Evolutionary conservation across 108 stramenopile genomes (phyloP).

Genomic region (Nitzschia putrida): DNA sequence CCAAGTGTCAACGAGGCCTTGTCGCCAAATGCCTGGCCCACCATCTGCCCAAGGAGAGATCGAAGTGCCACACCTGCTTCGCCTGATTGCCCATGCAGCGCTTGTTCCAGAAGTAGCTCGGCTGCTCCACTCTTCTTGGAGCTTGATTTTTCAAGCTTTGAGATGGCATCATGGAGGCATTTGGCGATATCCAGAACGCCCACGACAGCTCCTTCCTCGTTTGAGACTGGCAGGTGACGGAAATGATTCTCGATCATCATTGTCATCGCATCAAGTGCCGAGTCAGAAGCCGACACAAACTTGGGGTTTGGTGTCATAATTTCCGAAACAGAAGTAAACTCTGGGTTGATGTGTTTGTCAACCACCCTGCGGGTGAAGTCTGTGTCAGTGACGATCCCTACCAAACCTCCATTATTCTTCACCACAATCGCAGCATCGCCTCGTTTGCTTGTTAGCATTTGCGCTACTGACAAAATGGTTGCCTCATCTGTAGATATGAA

Average conservation of each 20-base stretch:
- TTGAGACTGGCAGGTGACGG: conserved; percentile 91
- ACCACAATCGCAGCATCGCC: conserved; percentile 71
- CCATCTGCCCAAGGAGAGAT: conserved; percentile 54
- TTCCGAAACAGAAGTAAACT: conserved; percentile 47
- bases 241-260: conserved; percentile 95
- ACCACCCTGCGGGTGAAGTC: conserved; percentile 84
- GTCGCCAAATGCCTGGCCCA: conserved; percentile 60
- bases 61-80: conserved; percentile 56
- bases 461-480: conserved; percentile 53
- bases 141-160: conserved; percentile 73
- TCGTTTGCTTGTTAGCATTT: conserved; percentile 69
- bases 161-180: conserved; percentile 91
- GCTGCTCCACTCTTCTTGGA: conserved; percentile 42
- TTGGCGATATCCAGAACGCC: conserved; percentile 93
- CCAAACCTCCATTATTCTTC: conserved; percentile 50
- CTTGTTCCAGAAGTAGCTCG: conserved; percentile 58
- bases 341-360: conserved; percentile 69
- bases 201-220: conserved; percentile 75
- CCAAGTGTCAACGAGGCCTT: conserved; percentile 59
- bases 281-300: conserved; percentile 74
- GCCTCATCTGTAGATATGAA: conserved; percentile 38
- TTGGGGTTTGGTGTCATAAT: conserved; percentile 91
- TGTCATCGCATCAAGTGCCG: conserved; percentile 87
- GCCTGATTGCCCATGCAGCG: conserved; percentile 44
- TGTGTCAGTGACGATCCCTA: conserved; percentile 85